Base-by-base conservation (phyloP, 345 rosid species). In the Syzygium aqueum region DNA sequence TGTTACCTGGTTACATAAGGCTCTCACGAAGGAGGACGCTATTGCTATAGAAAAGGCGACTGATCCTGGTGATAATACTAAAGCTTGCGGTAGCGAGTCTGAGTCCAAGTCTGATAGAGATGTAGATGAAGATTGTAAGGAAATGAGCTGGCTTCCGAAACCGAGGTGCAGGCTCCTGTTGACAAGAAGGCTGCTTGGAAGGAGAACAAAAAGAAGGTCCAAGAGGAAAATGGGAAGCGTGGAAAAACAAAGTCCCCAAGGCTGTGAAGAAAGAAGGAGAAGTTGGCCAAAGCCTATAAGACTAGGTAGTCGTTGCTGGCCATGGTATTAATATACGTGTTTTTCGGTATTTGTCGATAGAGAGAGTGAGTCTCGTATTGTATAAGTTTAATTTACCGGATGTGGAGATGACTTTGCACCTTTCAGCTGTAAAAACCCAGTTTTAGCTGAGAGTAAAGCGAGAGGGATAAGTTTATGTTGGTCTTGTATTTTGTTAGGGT, bases 131-230 rank as follows among this genome's bases (percentile, higher is more conserved):
- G 97, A 91, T 27, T 90, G 14, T 96, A 92, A 30, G 86, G 84
- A 61, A 80, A 57, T 43, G 87, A 53, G 84, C 84, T 87, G 1
- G 85, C 86, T 6, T 87, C 89, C 5, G 92, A 88, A 84, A 77
- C 37, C 4, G 91, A 85, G 87, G 84, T 40, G 33, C 84, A 86
- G 87, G 91, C 89, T 85, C 88, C 92, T 30, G 87, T 51, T 17
- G 97, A 95, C 85, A 95, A 91, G 93, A 95, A 89, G 90, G 94
- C 97, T 15, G 98, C 98, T 2, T 94, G 99, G 90, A 97, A 97
- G 92, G 98, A 95, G 93, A 89, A 97, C 80, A 97, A 97, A 88
- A 97, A 93, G 98, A 94, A 95, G 91, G 99, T 95, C 13, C 96
- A 94, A 90, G 99, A 97, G 88, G 94, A 91, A 95, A 94, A 90